Conservation (phyloP, 805 yeast genomes). For the Candida ipomoeae region DNA sequence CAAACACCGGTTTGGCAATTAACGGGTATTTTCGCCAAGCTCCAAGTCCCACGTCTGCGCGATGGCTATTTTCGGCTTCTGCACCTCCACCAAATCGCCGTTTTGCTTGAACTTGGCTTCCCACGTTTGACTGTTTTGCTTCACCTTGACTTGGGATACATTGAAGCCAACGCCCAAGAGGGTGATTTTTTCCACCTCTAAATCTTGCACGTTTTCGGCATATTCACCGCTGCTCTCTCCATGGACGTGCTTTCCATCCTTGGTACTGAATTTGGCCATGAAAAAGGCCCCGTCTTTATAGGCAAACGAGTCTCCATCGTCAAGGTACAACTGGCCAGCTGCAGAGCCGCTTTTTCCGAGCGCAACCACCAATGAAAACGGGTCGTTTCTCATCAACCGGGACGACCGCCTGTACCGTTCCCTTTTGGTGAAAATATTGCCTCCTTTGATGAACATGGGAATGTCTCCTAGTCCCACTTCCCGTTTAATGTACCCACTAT, state of each 20-base stretch:
- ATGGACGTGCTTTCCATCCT: conserved; percentile 3
- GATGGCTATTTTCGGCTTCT: conserved; percentile 8
- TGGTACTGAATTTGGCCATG: conserved; percentile 33
- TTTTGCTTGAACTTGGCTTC: conserved; percentile 17
- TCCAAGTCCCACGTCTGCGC: conserved; percentile 9
- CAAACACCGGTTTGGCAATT: too few species aligned
- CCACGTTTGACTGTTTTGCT: conserved; percentile 39
- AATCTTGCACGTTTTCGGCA: conserved; percentile 23
- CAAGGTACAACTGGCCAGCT: conserved; percentile 61
- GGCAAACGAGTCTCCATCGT: conserved; percentile 76
- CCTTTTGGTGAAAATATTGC: conserved; percentile 62
- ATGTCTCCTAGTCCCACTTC: conserved; percentile 53
- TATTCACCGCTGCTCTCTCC: conserved; percentile 8
- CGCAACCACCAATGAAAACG: conserved; percentile 70
- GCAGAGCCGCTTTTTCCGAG: conserved; percentile 49
- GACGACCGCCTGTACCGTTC: conserved; percentile 79
- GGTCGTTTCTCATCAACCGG: conserved; percentile 70
- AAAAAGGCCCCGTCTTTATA: conserved; percentile 50
- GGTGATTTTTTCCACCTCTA: conserved; percentile 53
- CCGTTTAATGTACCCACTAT: conserved; percentile 32
- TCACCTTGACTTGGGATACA: conserved; percentile 23
- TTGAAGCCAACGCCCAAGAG: conserved; percentile 37
- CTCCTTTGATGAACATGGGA: conserved; percentile 77
- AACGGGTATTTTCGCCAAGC: neutral
- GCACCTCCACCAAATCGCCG: conserved; percentile 5